phyloP scores from a whole-genome alignment of 306 rosid genomes.

The Oemleria cerasiformis region DNA sequence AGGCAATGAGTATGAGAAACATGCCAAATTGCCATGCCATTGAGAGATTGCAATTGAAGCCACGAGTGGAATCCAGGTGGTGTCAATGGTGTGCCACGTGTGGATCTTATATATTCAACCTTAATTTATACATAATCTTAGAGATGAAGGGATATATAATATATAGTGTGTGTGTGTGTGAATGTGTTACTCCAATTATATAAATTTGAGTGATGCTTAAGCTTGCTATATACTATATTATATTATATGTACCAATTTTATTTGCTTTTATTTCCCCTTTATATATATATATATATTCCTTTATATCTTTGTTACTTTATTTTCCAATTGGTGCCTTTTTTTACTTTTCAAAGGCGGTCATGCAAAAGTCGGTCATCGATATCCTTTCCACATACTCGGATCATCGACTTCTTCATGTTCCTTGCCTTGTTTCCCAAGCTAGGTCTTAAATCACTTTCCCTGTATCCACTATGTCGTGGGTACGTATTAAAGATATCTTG shows the following conservation, averaged over 20 bases:
- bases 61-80: conserved; percentile 3
- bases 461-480: no score
- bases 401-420: background rate
- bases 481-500: no score
- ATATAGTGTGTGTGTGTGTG: background rate
- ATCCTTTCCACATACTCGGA: background rate
- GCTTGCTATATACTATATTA: background rate
- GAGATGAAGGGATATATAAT: background rate
- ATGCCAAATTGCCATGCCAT: background rate
- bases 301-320: background rate
- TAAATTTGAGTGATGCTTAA: conserved; percentile 8
- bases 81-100: background rate
- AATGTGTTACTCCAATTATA: conserved; percentile 11
- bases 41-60: background rate
- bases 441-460: no score
- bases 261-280: background rate
- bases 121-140: background rate
- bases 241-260: background rate
- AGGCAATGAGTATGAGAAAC: background rate
- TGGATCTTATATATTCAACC: background rate
- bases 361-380: background rate
- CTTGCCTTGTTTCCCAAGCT: conserved; percentile 9
- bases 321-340: background rate
- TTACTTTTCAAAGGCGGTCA: background rate
- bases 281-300: background rate